These are phyloP conservation scores for Ceratocystis colombiana DNA, from an alignment of 2,329 filamentous ascomycete species.

Conservation along the genomic window DNA sequence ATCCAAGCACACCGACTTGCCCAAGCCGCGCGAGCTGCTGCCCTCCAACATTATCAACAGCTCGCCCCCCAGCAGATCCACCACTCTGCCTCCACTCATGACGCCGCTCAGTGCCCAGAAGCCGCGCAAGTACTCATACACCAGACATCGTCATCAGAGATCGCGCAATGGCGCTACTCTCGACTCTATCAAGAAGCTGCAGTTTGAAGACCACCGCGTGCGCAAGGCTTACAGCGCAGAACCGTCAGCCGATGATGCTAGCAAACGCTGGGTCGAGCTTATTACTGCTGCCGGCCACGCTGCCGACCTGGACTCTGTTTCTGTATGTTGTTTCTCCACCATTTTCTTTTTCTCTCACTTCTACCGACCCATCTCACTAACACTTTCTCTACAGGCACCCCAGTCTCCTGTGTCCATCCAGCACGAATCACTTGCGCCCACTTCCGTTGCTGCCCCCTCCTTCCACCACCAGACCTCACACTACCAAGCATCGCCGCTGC, in stretches of 20 bases:
- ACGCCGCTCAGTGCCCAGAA: constrained; percentile 59
- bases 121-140: constrained; percentile 76
- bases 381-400: constrained; percentile 41
- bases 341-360: neutral
- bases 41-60: constrained; percentile 65
- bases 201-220: constrained; percentile 50
- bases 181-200: constrained; percentile 19
- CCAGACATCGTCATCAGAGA: constrained; percentile 64
- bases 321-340: constrained; percentile 47
- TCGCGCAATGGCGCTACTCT: constrained; percentile 36
- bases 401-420: constrained; percentile 56
- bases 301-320: constrained; percentile 82
- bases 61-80: constrained; percentile 77
- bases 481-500: constrained; percentile 82
- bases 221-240: constrained; percentile 81
- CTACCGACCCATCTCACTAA: constrained; percentile 8
- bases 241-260: constrained; percentile 62
- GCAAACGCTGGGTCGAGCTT: constrained; percentile 90
- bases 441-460: constrained; percentile 48
- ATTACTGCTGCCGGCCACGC: constrained; percentile 68
- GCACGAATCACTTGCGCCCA: constrained; percentile 48
- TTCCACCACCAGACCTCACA: constrained; percentile 45
- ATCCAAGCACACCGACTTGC: constrained; percentile 15
- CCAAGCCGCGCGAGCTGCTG: constrained; percentile 60
- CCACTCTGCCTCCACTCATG: constrained; percentile 75